Conservation (phyloP, 371 early-diverging fungal species). For the Dichotomocladium elegans region DNA sequence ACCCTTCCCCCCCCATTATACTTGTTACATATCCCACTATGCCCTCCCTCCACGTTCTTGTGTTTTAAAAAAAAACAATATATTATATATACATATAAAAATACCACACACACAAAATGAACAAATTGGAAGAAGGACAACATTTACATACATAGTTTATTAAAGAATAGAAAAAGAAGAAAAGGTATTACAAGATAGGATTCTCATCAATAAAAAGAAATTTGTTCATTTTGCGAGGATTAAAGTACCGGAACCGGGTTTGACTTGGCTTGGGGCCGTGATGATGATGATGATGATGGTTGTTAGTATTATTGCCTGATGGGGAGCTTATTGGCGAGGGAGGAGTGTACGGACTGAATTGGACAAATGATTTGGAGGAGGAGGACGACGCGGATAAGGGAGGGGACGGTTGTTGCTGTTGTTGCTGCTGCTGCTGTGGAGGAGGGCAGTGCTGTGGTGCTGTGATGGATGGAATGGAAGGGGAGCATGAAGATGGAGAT, state of each 20-base stretch:
- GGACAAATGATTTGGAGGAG: conserved; percentile 3
- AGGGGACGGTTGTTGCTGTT: no score
- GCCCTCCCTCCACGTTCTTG: neutral
- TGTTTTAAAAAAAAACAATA: neutral
- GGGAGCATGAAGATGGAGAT: neutral
- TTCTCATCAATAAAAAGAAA: conserved; percentile 51
- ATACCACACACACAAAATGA: no score
- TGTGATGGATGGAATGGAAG: neutral
- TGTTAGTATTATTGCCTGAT: neutral
- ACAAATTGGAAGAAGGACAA: no score
- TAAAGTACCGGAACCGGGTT: conserved; percentile 48
- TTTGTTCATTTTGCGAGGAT: conserved; percentile 51
- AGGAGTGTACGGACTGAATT: conserved; percentile 5
- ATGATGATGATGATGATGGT: neutral
- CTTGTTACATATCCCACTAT: no score
- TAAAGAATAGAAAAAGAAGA: neutral
- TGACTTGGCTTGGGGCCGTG: conserved; percentile 29
- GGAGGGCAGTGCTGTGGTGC: neutral
- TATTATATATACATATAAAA: neutral
- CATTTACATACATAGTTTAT: no score
- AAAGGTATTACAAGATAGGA: conserved; percentile 23
- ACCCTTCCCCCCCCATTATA: no score
- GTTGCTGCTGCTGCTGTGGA: neutral
- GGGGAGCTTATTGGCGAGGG: conserved; percentile 3
- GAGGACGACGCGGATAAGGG: no score